A percentile compares a stretch with the other conserved stretches of the same genome.
phyloP scores from a whole-genome alignment of 2,329 filamentous ascomycete genomes.

The Trematosphaeria pertusa region DNA sequence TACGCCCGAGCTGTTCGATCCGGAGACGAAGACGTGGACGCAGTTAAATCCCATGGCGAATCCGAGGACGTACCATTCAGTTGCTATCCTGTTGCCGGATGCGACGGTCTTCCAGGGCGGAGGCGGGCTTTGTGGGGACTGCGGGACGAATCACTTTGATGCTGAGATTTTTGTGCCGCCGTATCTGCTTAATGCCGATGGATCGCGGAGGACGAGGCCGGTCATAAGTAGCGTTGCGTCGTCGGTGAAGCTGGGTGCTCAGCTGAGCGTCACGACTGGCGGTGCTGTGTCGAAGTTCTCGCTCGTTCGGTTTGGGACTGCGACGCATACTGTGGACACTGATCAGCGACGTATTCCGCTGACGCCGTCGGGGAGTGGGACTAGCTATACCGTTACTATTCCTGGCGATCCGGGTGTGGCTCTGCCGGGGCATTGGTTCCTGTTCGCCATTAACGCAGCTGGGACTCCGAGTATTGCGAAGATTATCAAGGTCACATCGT shows the following conservation, averaged over 20 bases:
- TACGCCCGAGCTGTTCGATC: slow-evolving; percentile 33
- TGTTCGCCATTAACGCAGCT: slow-evolving; percentile 58
- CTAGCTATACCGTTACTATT: slow-evolving; percentile 50
- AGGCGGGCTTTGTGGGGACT: slow-evolving; percentile 55
- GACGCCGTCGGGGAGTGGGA: slow-evolving; percentile 35
- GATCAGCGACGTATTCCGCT: slow-evolving; percentile 64
- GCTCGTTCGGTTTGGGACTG: slow-evolving; percentile 58
- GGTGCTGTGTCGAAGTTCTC: slow-evolving; percentile 43
- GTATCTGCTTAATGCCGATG: slow-evolving; percentile 60
- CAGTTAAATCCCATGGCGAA: slow-evolving; percentile 28
- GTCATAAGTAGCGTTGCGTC: slow-evolving; percentile 46
- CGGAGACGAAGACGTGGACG: slow-evolving; percentile 27
- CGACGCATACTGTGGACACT: slow-evolving; percentile 64
- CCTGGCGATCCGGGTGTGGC: slow-evolving; percentile 58
- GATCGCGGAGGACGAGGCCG: slow-evolving; percentile 52
- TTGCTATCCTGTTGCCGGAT: slow-evolving; percentile 36
- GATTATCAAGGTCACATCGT: slow-evolving; percentile 46
- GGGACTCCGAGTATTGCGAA: slow-evolving; percentile 58
- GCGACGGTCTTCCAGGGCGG: slow-evolving; percentile 33
- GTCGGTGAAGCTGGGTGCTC: slow-evolving; percentile 38
- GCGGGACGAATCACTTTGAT: slow-evolving; percentile 59
- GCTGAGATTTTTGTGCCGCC: slow-evolving; percentile 63
- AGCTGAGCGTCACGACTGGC: slow-evolving; percentile 40
- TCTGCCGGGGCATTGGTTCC: slow-evolving; percentile 62
- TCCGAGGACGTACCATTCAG: slow-evolving; percentile 37